Evolutionary conservation across 1,284 basidiomycete species (phyloP).

Genomic region (Caloboletus firmus): DNA sequence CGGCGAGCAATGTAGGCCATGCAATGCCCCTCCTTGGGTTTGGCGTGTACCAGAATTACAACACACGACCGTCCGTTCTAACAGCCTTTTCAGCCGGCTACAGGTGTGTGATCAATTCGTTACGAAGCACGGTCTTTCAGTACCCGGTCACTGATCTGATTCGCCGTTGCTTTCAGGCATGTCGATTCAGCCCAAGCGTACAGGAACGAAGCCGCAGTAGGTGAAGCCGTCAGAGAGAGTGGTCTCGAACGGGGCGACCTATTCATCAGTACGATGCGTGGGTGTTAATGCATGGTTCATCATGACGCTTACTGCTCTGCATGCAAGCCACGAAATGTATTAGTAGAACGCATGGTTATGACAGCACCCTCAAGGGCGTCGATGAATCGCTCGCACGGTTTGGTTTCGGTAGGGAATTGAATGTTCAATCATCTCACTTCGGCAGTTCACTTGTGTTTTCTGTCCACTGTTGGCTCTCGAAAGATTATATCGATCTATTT

Average conservation of each 20-base stretch:
- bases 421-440: slow-evolving; percentile 6
- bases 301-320: neutral
- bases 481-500: slow-evolving; percentile 76
- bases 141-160: neutral
- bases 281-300: neutral
- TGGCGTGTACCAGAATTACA: slow-evolving; percentile 76
- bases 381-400: slow-evolving; percentile 57
- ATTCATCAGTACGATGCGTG: slow-evolving; percentile 61
- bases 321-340: slow-evolving; percentile 62
- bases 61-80: slow-evolving; percentile 56
- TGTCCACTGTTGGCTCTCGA: neutral
- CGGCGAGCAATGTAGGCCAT: slow-evolving; percentile 42
- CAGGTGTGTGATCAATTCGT: slow-evolving; percentile 43
- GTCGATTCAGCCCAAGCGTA: slow-evolving; percentile 76
- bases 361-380: slow-evolving; percentile 54
- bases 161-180: slow-evolving; percentile 43
- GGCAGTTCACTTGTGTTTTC: slow-evolving; percentile 1
- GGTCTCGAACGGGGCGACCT: slow-evolving; percentile 54
- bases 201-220: slow-evolving; percentile 68
- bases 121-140: neutral
- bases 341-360: slow-evolving; percentile 56
- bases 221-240: slow-evolving; percentile 55
- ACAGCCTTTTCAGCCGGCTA: slow-evolving; percentile 77
- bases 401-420: slow-evolving; percentile 44
- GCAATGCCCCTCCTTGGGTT: slow-evolving; percentile 77